A percentile compares a stretch with the other conserved stretches of the same genome.
These are phyloP conservation scores for Podila verticillata DNA, from an alignment of 192 early-diverging fungal genomes.

Conservation along the genomic window DNA sequence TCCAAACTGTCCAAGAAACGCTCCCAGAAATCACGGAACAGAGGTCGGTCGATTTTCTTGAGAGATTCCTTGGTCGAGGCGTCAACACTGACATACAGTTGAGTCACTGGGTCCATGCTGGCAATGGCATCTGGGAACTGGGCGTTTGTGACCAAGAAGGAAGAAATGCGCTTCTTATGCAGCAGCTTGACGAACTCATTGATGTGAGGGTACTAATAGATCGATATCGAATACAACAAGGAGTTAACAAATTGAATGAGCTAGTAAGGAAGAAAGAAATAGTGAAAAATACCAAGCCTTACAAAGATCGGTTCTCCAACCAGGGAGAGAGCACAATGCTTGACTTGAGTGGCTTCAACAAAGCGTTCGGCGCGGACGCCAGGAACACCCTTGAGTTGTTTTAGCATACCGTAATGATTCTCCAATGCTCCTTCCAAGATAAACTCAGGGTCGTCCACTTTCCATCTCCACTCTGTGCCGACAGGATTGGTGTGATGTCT, in stretches of 20 bases:
- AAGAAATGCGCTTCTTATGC: conserved; percentile 72
- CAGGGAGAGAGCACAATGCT: conserved; percentile 77
- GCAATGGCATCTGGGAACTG: conserved; percentile 77
- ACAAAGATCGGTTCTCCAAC: conserved; percentile 71
- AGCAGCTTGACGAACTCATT: conserved; percentile 76
- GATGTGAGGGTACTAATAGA: conserved; percentile 75
- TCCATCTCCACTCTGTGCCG: conserved; percentile 77
- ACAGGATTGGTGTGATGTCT: conserved; percentile 81
- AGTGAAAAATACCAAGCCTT: conserved; percentile 10
- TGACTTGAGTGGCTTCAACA: conserved; percentile 70
- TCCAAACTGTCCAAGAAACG: conserved; percentile 73
- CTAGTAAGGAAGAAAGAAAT: not conserved
- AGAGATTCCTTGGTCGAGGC: conserved; percentile 79
- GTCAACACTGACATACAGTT: conserved; percentile 80
- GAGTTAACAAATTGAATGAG: not conserved
- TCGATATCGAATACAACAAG: conserved; percentile 19
- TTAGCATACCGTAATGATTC: conserved; percentile 80
- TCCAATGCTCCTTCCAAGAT: conserved; percentile 75
- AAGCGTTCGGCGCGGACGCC: conserved; percentile 79
- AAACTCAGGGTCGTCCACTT: conserved; percentile 71
- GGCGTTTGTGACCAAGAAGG: conserved; percentile 81
- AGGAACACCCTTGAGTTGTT: conserved; percentile 79
- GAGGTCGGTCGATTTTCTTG: conserved; percentile 78
- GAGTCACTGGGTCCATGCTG: conserved; percentile 72
- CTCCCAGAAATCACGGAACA: conserved; percentile 85